phyloP scores from a whole-genome alignment of 768 basidiomycete species.

The Calocera cornea region DNA sequence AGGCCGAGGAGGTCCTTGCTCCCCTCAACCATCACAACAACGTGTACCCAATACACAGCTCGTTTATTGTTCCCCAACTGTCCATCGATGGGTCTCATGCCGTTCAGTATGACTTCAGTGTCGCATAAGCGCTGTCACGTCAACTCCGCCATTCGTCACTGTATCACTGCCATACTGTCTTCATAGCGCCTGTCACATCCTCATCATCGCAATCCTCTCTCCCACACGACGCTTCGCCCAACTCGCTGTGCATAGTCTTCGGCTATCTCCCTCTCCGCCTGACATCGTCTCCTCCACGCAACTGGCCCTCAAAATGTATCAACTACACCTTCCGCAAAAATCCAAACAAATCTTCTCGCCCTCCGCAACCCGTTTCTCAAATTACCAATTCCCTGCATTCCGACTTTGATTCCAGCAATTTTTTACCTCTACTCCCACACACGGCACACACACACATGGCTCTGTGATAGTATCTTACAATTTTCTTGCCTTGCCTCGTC shows the following conservation, averaged over 20 bases:
- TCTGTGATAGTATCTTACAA: neutral
- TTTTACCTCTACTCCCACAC: conserved; percentile 4
- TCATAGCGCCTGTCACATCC: neutral
- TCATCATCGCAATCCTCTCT: neutral
- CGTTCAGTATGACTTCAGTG: conserved; percentile 4
- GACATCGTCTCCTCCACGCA: neutral
- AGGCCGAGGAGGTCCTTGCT: neutral
- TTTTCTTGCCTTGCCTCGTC: neutral
- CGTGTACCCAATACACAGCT: neutral
- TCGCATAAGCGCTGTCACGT: neutral
- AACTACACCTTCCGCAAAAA: conserved; percentile 3
- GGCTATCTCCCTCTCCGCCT: neutral
- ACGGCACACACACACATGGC: conserved; percentile 4
- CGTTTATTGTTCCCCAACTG: neutral
- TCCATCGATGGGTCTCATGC: neutral
- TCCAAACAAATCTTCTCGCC: conserved; percentile 3
- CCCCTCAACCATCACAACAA: neutral
- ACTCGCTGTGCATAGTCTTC: neutral
- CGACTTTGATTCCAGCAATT: neutral
- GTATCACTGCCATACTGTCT: neutral
- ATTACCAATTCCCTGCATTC: conserved; percentile 5
- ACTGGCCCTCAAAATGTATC: conserved; percentile 3
- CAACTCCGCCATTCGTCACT: neutral
- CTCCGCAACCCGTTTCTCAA: neutral
- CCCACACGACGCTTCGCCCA: neutral